Evolutionary conservation across 2,329 filamentous ascomycete genomes (phyloP).

Genomic region (Falciphora oryzae): DNA sequence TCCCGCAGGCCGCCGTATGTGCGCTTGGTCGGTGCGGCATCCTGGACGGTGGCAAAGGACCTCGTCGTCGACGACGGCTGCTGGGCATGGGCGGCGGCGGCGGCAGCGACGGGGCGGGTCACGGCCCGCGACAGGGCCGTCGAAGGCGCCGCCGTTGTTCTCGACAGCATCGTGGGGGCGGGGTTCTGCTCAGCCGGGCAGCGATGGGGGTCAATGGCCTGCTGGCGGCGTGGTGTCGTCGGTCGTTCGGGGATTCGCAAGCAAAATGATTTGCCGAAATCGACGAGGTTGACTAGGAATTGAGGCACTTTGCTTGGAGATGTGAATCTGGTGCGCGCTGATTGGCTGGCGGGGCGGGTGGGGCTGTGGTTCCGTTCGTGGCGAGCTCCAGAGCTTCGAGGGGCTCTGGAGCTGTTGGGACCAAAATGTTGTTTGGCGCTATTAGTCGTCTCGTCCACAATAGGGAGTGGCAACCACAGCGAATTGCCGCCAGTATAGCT

Average conservation of each 20-base stretch:
- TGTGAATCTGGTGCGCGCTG: conserved; percentile 8
- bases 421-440: no score
- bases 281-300: neutral
- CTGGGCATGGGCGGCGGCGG: conserved; percentile 24
- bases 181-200: conserved; percentile 29
- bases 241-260: conserved; percentile 12
- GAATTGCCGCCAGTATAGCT: neutral
- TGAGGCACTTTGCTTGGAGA: conserved; percentile 12
- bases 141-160: conserved; percentile 32
- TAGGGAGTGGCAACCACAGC: neutral
- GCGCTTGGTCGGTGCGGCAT: conserved; percentile 62
- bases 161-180: conserved; percentile 33
- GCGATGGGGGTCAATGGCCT: conserved; percentile 20
- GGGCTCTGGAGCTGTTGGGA: no score
- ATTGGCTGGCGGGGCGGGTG: conserved; percentile 6
- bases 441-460: no score
- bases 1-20: conserved; percentile 85
- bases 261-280: conserved; percentile 6
- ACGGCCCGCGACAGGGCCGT: conserved; percentile 34
- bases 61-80: conserved; percentile 34
- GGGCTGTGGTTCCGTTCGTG: neutral
- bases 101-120: conserved; percentile 30
- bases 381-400: neutral
- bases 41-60: conserved; percentile 75
- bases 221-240: conserved; percentile 8